Percentiles rank a stretch among this genome's conserved stretches.
phyloP scores from a whole-genome alignment of 345 rosid species.

The Reutealis trisperma region DNA sequence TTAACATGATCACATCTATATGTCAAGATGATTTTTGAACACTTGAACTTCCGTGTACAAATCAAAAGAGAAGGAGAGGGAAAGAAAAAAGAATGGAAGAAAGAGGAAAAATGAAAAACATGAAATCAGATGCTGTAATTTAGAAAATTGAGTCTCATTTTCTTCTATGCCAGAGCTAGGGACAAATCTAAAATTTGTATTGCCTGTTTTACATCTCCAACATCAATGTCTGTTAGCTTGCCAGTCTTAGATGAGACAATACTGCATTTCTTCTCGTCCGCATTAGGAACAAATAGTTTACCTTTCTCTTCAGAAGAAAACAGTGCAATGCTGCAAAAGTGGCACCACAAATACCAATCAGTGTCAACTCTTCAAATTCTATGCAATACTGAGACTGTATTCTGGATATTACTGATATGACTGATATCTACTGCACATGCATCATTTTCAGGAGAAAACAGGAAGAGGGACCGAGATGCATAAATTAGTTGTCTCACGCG shows the following conservation, averaged over 20 bases:
- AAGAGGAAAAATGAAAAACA: not conserved
- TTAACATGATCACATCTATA: not conserved
- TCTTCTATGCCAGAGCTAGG: slow-evolving; percentile 64
- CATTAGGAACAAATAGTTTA: slow-evolving; percentile 61
- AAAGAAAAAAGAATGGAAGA: not conserved
- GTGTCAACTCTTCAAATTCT: not conserved
- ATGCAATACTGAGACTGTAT: not conserved
- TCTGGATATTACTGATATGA: not conserved
- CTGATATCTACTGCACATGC: not conserved
- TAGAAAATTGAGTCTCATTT: not conserved
- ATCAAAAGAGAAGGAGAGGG: not conserved
- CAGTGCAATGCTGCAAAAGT: slow-evolving; percentile 68
- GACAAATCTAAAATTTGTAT: slow-evolving; percentile 63
- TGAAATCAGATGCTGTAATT: not conserved
- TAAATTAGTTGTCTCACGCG: not conserved
- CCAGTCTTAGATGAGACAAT: slow-evolving; percentile 70
- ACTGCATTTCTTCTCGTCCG: slow-evolving; percentile 65
- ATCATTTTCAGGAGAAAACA: not conserved
- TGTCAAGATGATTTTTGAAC: not conserved
- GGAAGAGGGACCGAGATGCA: not conserved
- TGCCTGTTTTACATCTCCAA: slow-evolving; percentile 56
- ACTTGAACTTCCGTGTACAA: not conserved
- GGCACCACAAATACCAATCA: not conserved
- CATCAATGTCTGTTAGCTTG: slow-evolving; percentile 58
- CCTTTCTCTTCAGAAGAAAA: slow-evolving; percentile 77